Evolutionary conservation across 257 asterid genomes (phyloP), one percentile per base, ranked within the genome.

Genomic region (Phtheirospermum japonicum): DNA sequence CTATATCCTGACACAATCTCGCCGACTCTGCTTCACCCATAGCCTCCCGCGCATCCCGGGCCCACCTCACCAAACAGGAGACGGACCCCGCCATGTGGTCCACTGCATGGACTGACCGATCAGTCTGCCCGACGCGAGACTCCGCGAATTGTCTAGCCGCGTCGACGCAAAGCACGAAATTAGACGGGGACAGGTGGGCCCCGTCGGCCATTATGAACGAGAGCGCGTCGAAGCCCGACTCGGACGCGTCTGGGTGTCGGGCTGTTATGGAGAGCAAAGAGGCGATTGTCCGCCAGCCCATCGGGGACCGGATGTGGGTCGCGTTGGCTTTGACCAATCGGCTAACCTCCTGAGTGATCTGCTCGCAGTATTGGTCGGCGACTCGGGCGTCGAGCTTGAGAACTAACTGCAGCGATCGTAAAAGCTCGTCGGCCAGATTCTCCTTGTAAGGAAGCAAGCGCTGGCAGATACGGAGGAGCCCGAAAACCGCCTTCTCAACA

Each of bases 291-390:
- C 94, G 83, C 98, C 98, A 90, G 61, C 98, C 96, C 84, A 81
- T 67, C 23, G 82, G 85, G 37, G 95, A 77, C 26, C 86, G 86
- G 39, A 90, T 83, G 43, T 80, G 96, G 23, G 83, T 66, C 7
- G 94, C 89, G 62, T 90, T 90, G 46, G 96, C 96, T 79, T 81
- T 85, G 63, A 90, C 96, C 73, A 90, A 72, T 23, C 94, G 95
- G 63, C 74, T 80, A 36, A 91, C 96, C 80, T 91, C 98, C 82
- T 85, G 98, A 39, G 96, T 88, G 65, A 91, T 88, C 75, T 91
- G 98, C 78, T 91, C 98, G 65, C 98, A 88, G 77, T 88, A 91
- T 34, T 90, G 95, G 67, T 91, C 98, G 10, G 95, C 95, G 37
- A 91, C 98, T 30, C 98, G 82, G 0, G 90, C 95, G 63, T 88